Conservation (phyloP, 257 asterid species). For the Nicotiana tomentosiformis region DNA sequence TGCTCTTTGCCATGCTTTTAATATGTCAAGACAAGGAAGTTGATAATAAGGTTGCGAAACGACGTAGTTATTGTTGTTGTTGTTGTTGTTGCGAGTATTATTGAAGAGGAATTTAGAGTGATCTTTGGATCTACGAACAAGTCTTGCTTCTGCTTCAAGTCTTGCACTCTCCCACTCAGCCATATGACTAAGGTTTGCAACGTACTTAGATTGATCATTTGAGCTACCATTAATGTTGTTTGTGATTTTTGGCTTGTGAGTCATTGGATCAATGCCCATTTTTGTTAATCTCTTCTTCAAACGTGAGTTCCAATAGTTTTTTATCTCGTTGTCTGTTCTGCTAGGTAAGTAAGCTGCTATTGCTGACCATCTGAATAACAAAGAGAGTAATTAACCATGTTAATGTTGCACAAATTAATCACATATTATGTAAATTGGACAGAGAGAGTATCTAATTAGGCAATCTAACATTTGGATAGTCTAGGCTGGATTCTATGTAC, state of each 20-base stretch:
- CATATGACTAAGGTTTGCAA: constrained; percentile 27
- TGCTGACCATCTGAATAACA: constrained; percentile 25
- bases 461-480: too few species aligned
- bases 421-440: background rate
- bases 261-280: constrained; percentile 30
- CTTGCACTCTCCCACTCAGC: constrained; percentile 39
- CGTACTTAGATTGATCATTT: constrained; percentile 9
- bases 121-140: constrained; percentile 10
- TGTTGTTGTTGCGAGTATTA: background rate
- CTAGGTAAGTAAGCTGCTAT: constrained; percentile 18
- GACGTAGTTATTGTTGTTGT: background rate
- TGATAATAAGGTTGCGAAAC: background rate
- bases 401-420: background rate
- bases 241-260: constrained; percentile 20
- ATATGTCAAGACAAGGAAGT: constrained; percentile 21
- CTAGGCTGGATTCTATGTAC: background rate
- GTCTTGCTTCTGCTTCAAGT: constrained; percentile 31
- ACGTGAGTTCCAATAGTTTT: constrained; percentile 30
- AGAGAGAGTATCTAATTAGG: too few species aligned
- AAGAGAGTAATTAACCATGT: background rate
- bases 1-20: constrained; percentile 18
- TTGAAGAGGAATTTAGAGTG: background rate
- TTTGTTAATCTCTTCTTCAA: constrained; percentile 24
- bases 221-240: background rate
- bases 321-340: constrained; percentile 30